Evolutionary conservation across 345 rosid genomes (phyloP).

Genomic region (Murraya paniculata): DNA sequence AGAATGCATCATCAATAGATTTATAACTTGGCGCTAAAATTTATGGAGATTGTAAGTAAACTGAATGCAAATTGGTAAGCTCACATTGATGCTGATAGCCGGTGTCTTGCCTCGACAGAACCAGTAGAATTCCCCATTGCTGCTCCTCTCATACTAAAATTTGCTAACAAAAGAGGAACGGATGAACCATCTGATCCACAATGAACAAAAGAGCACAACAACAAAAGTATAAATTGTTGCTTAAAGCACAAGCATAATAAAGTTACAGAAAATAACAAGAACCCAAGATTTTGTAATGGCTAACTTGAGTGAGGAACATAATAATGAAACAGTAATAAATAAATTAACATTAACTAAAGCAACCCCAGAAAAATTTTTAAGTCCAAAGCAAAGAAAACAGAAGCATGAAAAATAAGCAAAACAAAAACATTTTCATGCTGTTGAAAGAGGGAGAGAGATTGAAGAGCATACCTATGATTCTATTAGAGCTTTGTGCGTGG

Average conservation of each 20-base stretch:
- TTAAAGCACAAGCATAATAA: not conserved
- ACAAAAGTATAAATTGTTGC: not conserved
- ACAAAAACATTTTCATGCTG: not conserved
- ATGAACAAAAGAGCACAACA: not conserved
- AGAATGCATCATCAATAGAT: not conserved
- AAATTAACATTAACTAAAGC: not conserved
- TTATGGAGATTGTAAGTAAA: not conserved
- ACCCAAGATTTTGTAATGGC: not conserved
- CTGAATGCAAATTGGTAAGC: conserved; percentile 2
- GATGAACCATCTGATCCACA: conserved; percentile 4
- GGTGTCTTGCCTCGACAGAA: conserved; percentile 37
- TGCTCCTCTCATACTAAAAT: conserved; percentile 26
- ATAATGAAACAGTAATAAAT: not conserved
- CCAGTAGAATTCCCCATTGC: conserved; percentile 34
- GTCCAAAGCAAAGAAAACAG: not conserved
- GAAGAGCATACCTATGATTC: conserved; percentile 25
- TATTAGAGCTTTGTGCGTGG: not conserved
- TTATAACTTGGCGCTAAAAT: not conserved
- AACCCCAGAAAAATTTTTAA: not conserved
- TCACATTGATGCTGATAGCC: conserved; percentile 45
- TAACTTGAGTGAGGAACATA: not conserved
- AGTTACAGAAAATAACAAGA: not conserved
- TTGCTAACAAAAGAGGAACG: not conserved
- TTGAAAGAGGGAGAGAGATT: not conserved
- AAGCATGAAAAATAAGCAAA: not conserved